A percentile compares a stretch with the other conserved stretches of the same genome.
Evolutionary conservation across 1,139 yeast genomes (phyloP).

Genomic region (Sugiyamaella paludigena): DNA sequence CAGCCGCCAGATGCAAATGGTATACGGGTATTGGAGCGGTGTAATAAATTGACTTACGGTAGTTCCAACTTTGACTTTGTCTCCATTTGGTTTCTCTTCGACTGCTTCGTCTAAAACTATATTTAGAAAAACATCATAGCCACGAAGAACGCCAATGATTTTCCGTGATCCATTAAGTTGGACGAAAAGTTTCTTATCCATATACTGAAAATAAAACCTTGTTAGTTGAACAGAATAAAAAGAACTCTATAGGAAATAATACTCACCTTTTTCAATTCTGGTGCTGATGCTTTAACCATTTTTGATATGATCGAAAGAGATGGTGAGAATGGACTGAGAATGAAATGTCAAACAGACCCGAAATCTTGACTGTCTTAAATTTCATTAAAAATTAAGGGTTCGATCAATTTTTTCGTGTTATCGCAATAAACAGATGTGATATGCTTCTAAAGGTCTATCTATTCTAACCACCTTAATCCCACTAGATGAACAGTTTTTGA

Average conservation of each 20-base stretch:
- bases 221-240: background rate
- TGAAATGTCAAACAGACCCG: too few relatives aligned
- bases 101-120: conserved; percentile 71
- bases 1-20: too few relatives aligned
- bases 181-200: conserved; percentile 69
- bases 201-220: conserved; percentile 43
- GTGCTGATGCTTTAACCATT: conserved; percentile 49
- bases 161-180: conserved; percentile 74
- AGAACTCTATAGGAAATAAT: background rate
- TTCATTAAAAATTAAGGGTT: too few relatives aligned
- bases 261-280: conserved; percentile 55
- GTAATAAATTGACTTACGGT: conserved; percentile 40
- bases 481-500: too few relatives aligned
- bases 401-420: too few relatives aligned
- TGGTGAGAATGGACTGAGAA: too few relatives aligned
- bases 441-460: too few relatives aligned
- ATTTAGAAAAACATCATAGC: conserved; percentile 77
- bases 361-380: too few relatives aligned
- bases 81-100: conserved; percentile 55
- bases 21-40: too few relatives aligned
- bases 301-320: background rate
- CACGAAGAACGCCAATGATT: conserved; percentile 69
- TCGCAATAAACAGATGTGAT: too few relatives aligned
- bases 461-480: too few relatives aligned
- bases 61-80: conserved; percentile 54